These are phyloP conservation scores for Silybum marianum DNA, from an alignment of 129 eudicot genomes.

Conservation along the genomic window DNA sequence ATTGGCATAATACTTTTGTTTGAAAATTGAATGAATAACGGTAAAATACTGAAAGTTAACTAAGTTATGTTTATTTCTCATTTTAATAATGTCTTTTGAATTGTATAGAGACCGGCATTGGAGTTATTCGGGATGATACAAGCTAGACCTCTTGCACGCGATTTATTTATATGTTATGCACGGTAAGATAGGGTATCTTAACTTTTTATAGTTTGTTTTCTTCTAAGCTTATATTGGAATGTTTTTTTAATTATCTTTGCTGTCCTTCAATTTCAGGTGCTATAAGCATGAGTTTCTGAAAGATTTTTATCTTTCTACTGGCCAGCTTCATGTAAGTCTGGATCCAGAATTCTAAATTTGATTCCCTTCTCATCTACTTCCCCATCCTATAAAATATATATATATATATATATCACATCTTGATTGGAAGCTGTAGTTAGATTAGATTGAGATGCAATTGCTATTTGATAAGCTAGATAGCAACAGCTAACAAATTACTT, in stretches of 20 bases:
- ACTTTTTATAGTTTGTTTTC: conserved; percentile 3
- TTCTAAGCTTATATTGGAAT: neutral
- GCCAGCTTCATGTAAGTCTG: conserved; percentile 79
- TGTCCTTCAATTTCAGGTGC: conserved; percentile 52
- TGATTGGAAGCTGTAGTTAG: neutral
- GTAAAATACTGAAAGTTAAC: conserved; percentile 13
- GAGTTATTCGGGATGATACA: conserved; percentile 85
- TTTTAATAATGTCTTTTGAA: conserved; percentile 19
- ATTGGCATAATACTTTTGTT: neutral
- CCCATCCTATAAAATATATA: neutral
- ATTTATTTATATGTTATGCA: conserved; percentile 76
- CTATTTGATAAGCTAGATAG: neutral
- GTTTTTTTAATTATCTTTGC: neutral
- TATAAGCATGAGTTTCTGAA: conserved; percentile 90
- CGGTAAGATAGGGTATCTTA: conserved; percentile 40
- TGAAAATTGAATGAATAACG: neutral
- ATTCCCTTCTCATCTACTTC: conserved; percentile 1
- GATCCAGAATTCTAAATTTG: neutral
- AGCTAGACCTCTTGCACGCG: conserved; percentile 90
- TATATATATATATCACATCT: no score
- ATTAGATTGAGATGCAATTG: neutral
- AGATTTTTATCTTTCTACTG: conserved; percentile 82
- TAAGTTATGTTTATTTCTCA: conserved; percentile 3
- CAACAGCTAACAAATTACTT: neutral
- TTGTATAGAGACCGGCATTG: conserved; percentile 72